Evolutionary conservation across 768 basidiomycete species (phyloP).

Genomic region (Naganishia kalamii): DNA sequence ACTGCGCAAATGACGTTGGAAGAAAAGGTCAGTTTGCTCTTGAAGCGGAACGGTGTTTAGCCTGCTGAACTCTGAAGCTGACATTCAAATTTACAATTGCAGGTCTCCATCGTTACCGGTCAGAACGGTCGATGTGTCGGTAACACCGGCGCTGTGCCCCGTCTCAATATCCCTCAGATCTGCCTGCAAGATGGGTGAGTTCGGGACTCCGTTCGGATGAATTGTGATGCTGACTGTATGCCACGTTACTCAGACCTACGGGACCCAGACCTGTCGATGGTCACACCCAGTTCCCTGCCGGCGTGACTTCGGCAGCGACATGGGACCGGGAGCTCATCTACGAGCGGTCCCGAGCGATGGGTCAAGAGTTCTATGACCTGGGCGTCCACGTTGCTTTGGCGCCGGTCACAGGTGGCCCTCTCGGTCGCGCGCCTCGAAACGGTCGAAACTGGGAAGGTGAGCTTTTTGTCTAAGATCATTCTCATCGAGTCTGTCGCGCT

Average conservation of each 20-base stretch:
- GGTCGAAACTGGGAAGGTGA: conserved; percentile 45
- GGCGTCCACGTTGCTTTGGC: conserved; percentile 21
- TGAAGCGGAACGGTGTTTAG: background rate
- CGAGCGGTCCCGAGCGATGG: conserved; percentile 69
- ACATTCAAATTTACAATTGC: background rate
- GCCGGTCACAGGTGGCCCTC: conserved; percentile 39
- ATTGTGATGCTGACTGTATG: background rate
- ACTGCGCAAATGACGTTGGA: conserved; percentile 37
- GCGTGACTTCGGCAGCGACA: conserved; percentile 38
- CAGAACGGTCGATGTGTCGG: conserved; percentile 42
- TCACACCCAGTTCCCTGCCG: conserved; percentile 40
- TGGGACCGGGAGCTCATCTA: conserved; percentile 73
- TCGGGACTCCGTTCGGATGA: background rate
- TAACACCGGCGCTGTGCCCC: conserved; percentile 37
- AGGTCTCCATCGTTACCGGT: conserved; percentile 24
- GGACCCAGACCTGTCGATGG: conserved; percentile 43
- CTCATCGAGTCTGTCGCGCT: too few relatives aligned
- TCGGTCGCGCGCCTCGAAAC: conserved; percentile 34
- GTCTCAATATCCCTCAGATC: conserved; percentile 32
- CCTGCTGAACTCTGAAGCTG: background rate
- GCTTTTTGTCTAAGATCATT: background rate
- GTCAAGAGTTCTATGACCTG: conserved; percentile 71
- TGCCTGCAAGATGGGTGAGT: conserved; percentile 10
- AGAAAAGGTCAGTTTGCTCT: conserved; percentile 44
- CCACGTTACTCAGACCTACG: conserved; percentile 25